Evolutionary conservation across 108 stramenopile genomes (phyloP).

Genomic region (Stephanodiscus minutulus): DNA sequence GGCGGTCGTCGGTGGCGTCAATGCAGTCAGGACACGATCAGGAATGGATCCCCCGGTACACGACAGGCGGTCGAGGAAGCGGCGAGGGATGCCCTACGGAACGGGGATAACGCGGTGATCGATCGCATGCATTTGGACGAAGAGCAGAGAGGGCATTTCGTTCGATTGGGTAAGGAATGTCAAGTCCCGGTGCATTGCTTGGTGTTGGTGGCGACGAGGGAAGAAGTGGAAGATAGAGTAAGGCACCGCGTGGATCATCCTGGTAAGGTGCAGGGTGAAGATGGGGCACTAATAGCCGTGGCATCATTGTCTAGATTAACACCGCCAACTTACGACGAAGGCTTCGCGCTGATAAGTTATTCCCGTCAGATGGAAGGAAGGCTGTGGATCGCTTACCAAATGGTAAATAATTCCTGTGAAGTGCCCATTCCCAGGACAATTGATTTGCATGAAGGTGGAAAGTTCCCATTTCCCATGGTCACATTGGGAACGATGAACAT

Average conservation of each 20-base stretch:
- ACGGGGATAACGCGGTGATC: slow-evolving; percentile 61
- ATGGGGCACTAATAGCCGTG: slow-evolving; percentile 58
- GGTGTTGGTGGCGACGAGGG: slow-evolving; percentile 56
- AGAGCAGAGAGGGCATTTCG: slow-evolving; percentile 57
- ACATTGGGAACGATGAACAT: slow-evolving; percentile 68
- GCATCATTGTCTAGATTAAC: slow-evolving; percentile 47
- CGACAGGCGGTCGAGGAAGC: slow-evolving; percentile 68
- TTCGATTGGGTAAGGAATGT: slow-evolving; percentile 47
- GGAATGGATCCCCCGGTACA: slow-evolving; percentile 74
- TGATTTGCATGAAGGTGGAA: slow-evolving; percentile 19
- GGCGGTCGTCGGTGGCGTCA: slow-evolving; percentile 56
- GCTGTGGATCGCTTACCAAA: slow-evolving; percentile 21
- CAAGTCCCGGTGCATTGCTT: slow-evolving; percentile 63
- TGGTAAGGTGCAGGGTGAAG: slow-evolving; percentile 69
- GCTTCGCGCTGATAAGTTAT: slow-evolving; percentile 54
- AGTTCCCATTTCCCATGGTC: slow-evolving; percentile 50
- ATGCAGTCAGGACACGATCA: slow-evolving; percentile 82
- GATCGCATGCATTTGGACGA: slow-evolving; percentile 85
- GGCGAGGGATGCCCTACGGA: slow-evolving; percentile 40
- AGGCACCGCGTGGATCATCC: slow-evolving; percentile 72
- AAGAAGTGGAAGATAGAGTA: slow-evolving; percentile 61
- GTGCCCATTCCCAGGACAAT: slow-evolving; percentile 12
- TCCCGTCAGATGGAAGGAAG: slow-evolving; percentile 27
- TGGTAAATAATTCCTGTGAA: neutral
- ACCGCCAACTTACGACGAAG: slow-evolving; percentile 67